These are phyloP conservation scores for Noccaea bulbosa DNA, from an alignment of 345 rosid genomes.

Conservation along the genomic window DNA sequence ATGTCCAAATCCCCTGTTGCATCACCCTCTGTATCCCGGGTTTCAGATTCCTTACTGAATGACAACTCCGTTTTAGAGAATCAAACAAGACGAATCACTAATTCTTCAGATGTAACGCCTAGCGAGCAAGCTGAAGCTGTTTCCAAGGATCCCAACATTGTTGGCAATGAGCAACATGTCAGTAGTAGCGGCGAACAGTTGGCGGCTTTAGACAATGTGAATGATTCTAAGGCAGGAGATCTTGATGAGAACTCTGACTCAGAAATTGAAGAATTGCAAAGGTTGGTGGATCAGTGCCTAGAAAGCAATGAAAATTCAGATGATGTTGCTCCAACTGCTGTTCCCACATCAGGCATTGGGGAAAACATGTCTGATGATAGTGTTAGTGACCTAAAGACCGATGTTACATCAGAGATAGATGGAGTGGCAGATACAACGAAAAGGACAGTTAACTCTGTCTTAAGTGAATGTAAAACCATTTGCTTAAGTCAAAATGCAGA, in stretches of 20 bases:
- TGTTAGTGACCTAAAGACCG: slow-evolving; percentile 35
- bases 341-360: slow-evolving; percentile 23
- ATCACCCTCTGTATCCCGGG: slow-evolving; percentile 61
- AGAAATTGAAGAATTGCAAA: slow-evolving; percentile 44
- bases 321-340: slow-evolving; percentile 41
- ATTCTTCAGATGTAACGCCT: slow-evolving; percentile 43
- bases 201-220: slow-evolving; percentile 40
- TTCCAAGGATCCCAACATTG: slow-evolving; percentile 41
- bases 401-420: slow-evolving; percentile 43
- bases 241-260: slow-evolving; percentile 44
- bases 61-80: slow-evolving; percentile 46
- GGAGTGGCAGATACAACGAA: slow-evolving; percentile 42
- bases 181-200: slow-evolving; percentile 34
- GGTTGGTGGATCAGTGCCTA: slow-evolving; percentile 45
- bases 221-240: slow-evolving; percentile 37
- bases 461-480: slow-evolving; percentile 43
- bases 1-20: slow-evolving; percentile 63
- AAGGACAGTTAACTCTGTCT: slow-evolving; percentile 27
- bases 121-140: slow-evolving; percentile 41
- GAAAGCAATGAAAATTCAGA: slow-evolving; percentile 54
- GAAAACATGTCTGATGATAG: slow-evolving; percentile 42
- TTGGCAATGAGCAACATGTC: slow-evolving; percentile 40
- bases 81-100: slow-evolving; percentile 44
- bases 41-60: slow-evolving; percentile 43
- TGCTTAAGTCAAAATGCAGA: slow-evolving; percentile 36